phyloP scores from a whole-genome alignment of 805 yeast genomes.

The Kluyveromyces siamensis region DNA sequence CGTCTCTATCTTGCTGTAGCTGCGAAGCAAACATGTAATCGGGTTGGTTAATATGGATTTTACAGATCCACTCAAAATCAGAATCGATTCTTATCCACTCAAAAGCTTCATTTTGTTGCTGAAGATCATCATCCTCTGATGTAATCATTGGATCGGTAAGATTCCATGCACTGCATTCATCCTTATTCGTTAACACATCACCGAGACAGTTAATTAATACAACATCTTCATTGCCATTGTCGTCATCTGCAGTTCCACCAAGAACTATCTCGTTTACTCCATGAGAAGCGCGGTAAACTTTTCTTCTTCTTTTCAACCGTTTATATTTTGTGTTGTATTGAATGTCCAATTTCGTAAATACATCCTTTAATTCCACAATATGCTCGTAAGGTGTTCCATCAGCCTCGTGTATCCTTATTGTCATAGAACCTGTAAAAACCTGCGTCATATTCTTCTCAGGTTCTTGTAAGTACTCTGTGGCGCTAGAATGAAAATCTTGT shows the following conservation, averaged over 20 bases:
- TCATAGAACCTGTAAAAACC: constrained; percentile 87
- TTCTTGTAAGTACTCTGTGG: constrained; percentile 17
- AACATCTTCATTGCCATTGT: constrained; percentile 28
- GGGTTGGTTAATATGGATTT: constrained; percentile 72
- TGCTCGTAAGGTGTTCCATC: constrained; percentile 99
- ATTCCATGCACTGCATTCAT: constrained; percentile 64
- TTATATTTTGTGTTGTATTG: constrained; percentile 93
- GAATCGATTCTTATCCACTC: constrained; percentile 99
- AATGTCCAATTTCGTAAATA: constrained; percentile 78
- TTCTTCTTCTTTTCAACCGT: constrained; percentile 57
- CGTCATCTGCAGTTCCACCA: constrained; percentile 8
- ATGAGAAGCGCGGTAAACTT: constrained; percentile 32
- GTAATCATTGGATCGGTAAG: constrained; percentile 60
- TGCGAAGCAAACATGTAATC: constrained; percentile 95
- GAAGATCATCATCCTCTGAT: constrained; percentile 24
- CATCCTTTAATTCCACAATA: constrained; percentile 83
- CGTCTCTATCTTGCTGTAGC: constrained; percentile 88
- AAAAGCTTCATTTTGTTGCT: constrained; percentile 63
- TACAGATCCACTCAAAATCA: constrained; percentile 94
- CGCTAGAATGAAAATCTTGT: constrained; percentile 22
- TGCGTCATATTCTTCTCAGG: constrained; percentile 16
- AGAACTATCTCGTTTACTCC: constrained; percentile 22
- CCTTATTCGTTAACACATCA: constrained; percentile 54
- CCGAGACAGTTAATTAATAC: constrained; percentile 56
- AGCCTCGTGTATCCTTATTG: constrained; percentile 93